phyloP scores from a whole-genome alignment of 2,329 filamentous ascomycete genomes.

The Emergomyces africanus region DNA sequence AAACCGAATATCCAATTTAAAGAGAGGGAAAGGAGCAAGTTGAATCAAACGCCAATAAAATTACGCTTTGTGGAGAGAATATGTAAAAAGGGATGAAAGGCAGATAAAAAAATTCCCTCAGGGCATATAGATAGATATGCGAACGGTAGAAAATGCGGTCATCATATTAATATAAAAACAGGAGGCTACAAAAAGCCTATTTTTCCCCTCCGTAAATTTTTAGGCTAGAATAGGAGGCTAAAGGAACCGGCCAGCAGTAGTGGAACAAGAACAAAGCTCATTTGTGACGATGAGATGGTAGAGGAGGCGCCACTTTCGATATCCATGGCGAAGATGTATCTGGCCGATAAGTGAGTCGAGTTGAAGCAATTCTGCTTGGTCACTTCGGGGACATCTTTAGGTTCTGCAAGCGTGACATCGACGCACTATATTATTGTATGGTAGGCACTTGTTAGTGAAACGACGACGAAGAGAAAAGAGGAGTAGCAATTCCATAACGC shows the following conservation, averaged over 20 bases:
- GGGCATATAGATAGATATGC: neutral
- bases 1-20: neutral
- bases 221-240: neutral
- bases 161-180: neutral
- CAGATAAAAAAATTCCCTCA: neutral
- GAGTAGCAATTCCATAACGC: neutral
- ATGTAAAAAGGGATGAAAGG: neutral
- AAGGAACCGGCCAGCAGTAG: conserved; percentile 16
- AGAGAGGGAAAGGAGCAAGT: neutral
- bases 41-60: neutral
- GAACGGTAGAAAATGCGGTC: neutral
- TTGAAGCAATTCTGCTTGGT: conserved; percentile 83
- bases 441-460: conserved; percentile 1
- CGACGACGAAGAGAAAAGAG: neutral
- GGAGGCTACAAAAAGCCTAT: neutral
- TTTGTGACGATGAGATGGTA: conserved; percentile 3
- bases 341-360: conserved; percentile 33
- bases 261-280: conserved; percentile 15
- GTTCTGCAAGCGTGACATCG: conserved; percentile 82
- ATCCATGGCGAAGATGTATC: conserved; percentile 8
- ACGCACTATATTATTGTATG: conserved; percentile 55
- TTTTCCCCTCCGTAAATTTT: neutral
- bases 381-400: conserved; percentile 59
- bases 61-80: neutral
- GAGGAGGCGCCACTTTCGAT: conserved; percentile 8